phyloP scores from a whole-genome alignment of 805 yeast species.

The Zygosaccharomyces bailii region DNA sequence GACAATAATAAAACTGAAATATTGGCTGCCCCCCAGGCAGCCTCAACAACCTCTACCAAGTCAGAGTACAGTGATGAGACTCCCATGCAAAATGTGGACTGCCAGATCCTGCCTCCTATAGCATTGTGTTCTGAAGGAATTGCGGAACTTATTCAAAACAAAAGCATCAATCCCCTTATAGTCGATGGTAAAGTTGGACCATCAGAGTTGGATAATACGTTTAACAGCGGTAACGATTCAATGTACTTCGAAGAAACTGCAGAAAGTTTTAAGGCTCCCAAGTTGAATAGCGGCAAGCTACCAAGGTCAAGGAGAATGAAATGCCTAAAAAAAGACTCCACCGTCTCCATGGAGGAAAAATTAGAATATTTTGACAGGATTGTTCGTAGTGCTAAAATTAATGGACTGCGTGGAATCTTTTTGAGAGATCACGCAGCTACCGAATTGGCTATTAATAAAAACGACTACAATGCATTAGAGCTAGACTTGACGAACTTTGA shows the following conservation, averaged over 20 bases:
- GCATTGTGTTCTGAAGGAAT: background rate
- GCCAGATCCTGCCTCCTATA: background rate
- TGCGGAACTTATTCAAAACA: background rate
- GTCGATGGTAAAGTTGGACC: too few relatives aligned
- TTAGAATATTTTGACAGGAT: constrained; percentile 9
- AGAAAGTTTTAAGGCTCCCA: background rate
- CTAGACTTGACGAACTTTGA: constrained; percentile 13
- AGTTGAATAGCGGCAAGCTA: constrained; percentile 3
- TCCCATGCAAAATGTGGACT: background rate
- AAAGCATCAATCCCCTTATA: background rate
- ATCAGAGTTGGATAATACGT: too few relatives aligned
- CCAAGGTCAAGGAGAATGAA: constrained; percentile 15
- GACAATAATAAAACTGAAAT: background rate
- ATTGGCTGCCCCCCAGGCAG: background rate
- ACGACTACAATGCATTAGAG: constrained; percentile 10
- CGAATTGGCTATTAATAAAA: constrained; percentile 11
- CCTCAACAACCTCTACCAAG: background rate
- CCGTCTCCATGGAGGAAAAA: constrained; percentile 13
- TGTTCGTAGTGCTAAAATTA: constrained; percentile 11
- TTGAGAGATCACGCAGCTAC: constrained; percentile 18
- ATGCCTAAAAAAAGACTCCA: constrained; percentile 15
- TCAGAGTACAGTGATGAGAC: background rate
- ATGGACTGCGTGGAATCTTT: constrained; percentile 12
- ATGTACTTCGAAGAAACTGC: background rate
- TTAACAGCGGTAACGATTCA: background rate